Conservation (phyloP, 805 yeast genomes). For the Kodamaea lidongshanica region DNA sequence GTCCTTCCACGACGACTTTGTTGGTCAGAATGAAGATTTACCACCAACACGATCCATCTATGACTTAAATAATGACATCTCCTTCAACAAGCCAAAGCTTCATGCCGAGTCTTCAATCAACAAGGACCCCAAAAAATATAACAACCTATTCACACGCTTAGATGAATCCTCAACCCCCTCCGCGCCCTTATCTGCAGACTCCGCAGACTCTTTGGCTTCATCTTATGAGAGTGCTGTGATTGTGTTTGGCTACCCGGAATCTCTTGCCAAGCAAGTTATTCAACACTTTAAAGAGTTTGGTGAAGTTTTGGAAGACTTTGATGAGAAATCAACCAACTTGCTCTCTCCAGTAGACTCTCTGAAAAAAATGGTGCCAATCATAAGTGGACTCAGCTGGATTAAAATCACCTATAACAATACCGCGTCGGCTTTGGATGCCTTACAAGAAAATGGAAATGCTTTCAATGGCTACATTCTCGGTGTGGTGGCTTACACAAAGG, state of each 20-base stretch:
- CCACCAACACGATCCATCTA: constrained; percentile 49
- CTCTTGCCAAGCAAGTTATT: constrained; percentile 58
- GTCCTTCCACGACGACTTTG: constrained; percentile 22
- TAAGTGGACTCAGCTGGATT: constrained; percentile 87
- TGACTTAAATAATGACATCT: constrained; percentile 41
- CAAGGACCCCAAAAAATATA: constrained; percentile 41
- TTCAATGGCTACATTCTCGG: constrained; percentile 62
- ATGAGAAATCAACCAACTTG: constrained; percentile 18
- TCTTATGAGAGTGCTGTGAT: constrained; percentile 58
- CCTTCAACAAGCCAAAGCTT: constrained; percentile 29
- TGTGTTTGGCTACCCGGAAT: constrained; percentile 85
- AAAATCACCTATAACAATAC: constrained; percentile 76
- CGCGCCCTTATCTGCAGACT: constrained; percentile 5
- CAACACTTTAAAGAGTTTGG: constrained; percentile 78
- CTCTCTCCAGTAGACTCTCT: constrained; percentile 3
- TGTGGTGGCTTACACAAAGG: constrained; percentile 62
- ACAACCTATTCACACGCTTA: constrained; percentile 35
- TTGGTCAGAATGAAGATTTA: constrained; percentile 27
- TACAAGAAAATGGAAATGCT: constrained; percentile 73
- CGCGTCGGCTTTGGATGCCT: constrained; percentile 72
- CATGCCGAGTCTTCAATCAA: constrained; percentile 37
- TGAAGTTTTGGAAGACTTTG: constrained; percentile 67
- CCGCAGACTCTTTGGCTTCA: constrained; percentile 4
- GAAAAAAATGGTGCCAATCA: constrained; percentile 51
- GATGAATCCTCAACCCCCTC: constrained; percentile 1